These are phyloP conservation scores for Bipolaris victoriae DNA, from an alignment of 2,329 filamentous ascomycete species.

Conservation along the genomic window DNA sequence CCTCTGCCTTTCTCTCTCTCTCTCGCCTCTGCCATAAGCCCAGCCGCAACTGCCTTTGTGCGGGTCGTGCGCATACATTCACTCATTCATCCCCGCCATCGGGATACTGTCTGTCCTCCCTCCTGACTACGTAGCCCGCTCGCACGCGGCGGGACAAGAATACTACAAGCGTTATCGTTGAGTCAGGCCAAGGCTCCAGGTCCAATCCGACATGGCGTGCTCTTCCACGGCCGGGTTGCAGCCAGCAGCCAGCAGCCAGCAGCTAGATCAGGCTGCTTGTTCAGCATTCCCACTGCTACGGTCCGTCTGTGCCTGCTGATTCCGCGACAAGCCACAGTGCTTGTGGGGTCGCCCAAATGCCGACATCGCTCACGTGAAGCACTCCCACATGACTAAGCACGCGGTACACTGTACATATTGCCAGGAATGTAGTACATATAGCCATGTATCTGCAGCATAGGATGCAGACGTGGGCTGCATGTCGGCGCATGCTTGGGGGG, in stretches of 20 bases:
- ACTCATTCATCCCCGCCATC: background rate
- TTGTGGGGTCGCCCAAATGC: constrained; percentile 23
- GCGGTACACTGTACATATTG: no score
- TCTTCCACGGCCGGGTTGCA: constrained; percentile 1
- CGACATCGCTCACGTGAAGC: constrained; percentile 26
- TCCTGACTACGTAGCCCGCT: background rate
- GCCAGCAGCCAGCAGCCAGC: constrained; percentile 6
- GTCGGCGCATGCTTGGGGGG: constrained; percentile 18
- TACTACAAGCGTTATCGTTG: background rate
- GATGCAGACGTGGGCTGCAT: constrained; percentile 2
- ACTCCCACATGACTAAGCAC: background rate
- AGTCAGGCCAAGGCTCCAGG: background rate
- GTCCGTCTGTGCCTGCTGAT: constrained; percentile 10
- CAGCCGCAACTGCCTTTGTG: no score
- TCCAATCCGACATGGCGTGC: background rate
- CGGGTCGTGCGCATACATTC: no score
- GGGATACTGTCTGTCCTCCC: background rate
- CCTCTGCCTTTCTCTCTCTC: background rate
- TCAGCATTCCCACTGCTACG: constrained; percentile 25
- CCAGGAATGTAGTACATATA: no score
- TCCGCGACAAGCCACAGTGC: constrained; percentile 8
- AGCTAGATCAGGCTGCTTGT: constrained; percentile 18
- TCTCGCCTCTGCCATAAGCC: background rate
- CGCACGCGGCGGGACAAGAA: no score
- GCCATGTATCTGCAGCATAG: background rate